Percentiles rank a stretch among this genome's conserved stretches.
phyloP scores from a whole-genome alignment of 768 basidiomycete species.

The Cyathus striatus region DNA sequence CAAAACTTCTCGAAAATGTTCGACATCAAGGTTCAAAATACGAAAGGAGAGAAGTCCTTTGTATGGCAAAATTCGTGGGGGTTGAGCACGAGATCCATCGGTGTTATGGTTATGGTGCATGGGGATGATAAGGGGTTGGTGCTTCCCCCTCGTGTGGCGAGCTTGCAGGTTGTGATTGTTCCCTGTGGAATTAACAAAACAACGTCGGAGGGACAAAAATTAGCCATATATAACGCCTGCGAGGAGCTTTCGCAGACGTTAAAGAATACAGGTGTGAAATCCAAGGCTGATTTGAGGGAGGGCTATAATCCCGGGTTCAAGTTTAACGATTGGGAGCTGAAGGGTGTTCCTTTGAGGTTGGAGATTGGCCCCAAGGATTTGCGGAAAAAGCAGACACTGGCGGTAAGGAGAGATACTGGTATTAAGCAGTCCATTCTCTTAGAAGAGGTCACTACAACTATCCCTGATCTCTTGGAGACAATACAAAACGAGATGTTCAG shows the following conservation, averaged over 20 bases:
- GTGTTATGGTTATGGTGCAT: conserved; percentile 99
- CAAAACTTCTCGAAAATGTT: conserved; percentile 99
- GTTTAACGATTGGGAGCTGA: conserved; percentile 99
- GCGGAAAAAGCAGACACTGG: conserved; percentile 71
- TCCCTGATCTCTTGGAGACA: conserved; percentile 69
- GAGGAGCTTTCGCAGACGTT: conserved; percentile 72
- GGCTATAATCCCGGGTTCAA: conserved; percentile 98
- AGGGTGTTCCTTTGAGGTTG: conserved; percentile 95
- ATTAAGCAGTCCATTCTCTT: conserved; percentile 40
- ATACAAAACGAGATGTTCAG: conserved; percentile 89
- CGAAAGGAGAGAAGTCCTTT: conserved; percentile 62
- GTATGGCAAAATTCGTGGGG: conserved; percentile 99
- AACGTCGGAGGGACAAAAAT: conserved; percentile 64
- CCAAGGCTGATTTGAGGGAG: conserved; percentile 88
- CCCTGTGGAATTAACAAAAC: conserved; percentile 93
- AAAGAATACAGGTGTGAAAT: conserved; percentile 68
- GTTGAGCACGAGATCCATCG: conserved; percentile 88
- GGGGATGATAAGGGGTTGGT: conserved; percentile 97
- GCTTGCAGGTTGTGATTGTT: conserved; percentile 84
- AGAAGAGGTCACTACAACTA: conserved; percentile 31
- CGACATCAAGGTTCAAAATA: conserved; percentile 94
- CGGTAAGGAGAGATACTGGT: conserved; percentile 72
- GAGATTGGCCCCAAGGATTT: conserved; percentile 96
- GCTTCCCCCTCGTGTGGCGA: conserved; percentile 95
- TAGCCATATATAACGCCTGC: conserved; percentile 70